phyloP scores from a whole-genome alignment of 768 basidiomycete genomes.

The Amanita rubescens region DNA sequence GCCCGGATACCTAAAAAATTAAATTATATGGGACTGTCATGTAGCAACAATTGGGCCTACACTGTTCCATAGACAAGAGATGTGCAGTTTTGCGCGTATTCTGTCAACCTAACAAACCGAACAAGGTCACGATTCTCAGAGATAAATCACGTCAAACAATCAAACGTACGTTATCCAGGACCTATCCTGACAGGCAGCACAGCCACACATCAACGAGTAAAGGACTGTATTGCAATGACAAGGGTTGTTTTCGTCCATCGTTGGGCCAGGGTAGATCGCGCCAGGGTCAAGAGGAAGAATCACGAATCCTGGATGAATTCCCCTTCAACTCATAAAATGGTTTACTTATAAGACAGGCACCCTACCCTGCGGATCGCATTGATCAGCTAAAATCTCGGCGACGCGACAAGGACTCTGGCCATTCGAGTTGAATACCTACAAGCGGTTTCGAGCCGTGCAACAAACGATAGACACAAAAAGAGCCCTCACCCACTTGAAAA shows the following conservation, averaged over 20 bases:
- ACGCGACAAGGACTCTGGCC: no score
- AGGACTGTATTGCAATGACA: slow-evolving; percentile 47
- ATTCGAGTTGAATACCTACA: no score
- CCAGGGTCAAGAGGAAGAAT: slow-evolving; percentile 20
- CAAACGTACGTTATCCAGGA: slow-evolving; percentile 16
- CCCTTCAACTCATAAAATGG: no score
- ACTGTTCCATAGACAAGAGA: background rate
- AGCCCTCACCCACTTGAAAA: no score
- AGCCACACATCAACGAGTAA: slow-evolving; percentile 45
- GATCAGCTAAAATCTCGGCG: no score
- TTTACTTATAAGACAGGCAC: no score
- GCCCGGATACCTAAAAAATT: slow-evolving; percentile 15
- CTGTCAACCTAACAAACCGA: background rate
- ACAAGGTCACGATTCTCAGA: background rate
- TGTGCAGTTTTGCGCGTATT: background rate
- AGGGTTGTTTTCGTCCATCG: slow-evolving; percentile 21
- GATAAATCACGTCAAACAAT: background rate
- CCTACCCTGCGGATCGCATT: no score
- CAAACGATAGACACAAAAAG: no score
- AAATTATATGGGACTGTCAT: background rate
- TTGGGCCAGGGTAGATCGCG: slow-evolving; percentile 31
- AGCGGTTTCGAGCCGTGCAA: no score
- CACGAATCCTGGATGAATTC: background rate
- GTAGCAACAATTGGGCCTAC: background rate
- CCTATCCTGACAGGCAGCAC: slow-evolving; percentile 41